Evolutionary conservation across 2,329 filamentous ascomycete genomes (phyloP), one percentile per base, ranked within the genome.

Genomic region (Penicillium sp.): DNA sequence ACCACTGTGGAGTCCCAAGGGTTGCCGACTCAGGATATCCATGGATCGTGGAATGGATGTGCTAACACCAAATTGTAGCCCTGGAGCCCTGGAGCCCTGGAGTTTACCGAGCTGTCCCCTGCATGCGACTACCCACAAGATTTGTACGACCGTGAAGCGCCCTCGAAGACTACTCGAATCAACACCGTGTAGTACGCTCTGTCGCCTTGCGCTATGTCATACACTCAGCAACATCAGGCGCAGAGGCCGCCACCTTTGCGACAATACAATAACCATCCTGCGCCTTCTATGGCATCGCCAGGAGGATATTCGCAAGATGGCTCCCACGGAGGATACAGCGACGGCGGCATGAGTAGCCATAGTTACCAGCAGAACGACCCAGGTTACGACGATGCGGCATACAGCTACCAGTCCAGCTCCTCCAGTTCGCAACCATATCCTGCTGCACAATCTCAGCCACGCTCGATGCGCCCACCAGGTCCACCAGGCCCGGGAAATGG

Each of bases 161-260:
- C 25, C 12, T 18, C n/a, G n/a, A 25, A 16, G 10, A 25, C 15
- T 18, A 35, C 6, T 41, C 6, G 21, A 49, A 40, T 12, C 25
- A 25, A 9, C 46, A 4, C 29, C 41, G 47, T 46, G 46, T 41
- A 46, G 27, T 40, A 39, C 52, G 47, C 32, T 25, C n/a, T 15
- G 16, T 38, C n/a, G n/a, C 21, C 21, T 34, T 31, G 51, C 38
- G 57, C 55, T 51, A 75, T 75, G 73, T 72, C 72, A 52, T 75
- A 74, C 47, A 67, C 69, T 40, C 69, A 69, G 46, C 67, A 64
- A 46, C 65, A 37, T 46, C 34, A 65, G 34, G 59, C 62, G 46
- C 69, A 72, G 60, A 62, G 68, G 50, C 67, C 67, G 27, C 69
- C 68, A 50, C 72, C 72, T 27, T 55, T 68, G 52, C 68, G 68